Base-by-base conservation (phyloP, 169 alveolate species). In the Eimeria maxima region DNA sequence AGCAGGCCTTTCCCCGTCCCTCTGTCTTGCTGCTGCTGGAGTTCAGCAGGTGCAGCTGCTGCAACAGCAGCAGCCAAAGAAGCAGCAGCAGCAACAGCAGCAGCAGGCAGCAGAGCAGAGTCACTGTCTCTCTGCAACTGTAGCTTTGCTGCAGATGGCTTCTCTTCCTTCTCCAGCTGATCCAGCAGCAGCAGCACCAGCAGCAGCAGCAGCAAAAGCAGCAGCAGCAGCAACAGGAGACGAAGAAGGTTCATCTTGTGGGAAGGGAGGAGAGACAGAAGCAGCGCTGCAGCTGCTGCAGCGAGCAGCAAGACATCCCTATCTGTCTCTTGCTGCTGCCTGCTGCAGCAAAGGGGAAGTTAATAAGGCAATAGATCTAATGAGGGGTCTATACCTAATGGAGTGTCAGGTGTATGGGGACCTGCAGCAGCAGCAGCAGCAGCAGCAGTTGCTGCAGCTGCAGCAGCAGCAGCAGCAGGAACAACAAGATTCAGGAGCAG, bases 361-460 rank as follows among this genome's bases (percentile, higher is more conserved):
- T 38, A 14, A 4, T n/a, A 8, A 33, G n/a, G 81, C 47, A 4
- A 24, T 87, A 10, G 44, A 27, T 33, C 45, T 29, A 80, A 57
- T 38, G 57, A 76, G 53, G 63, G 69, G 80, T 11, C 50, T 69
- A 10, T 42, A 16, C 67, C 83, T 33, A 13, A 22, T 44, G 27
- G 92, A n/a, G 27, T 42, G 27, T 27, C 94, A 45, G 83, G 29
- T 63, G 94, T 69, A 80, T 47, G 14, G 67, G 24, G 42, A 42
- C 67, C 90, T 44, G 29, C 90, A 80, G 90, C 90, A 45, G 60
- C 90, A 80, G 90, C 90, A 45, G 69, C 86, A 74, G 16, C n/a
- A n/a, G n/a, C n/a, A n/a, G n/a, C n/a, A n/a, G n/a, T n/a, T n/a
- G n/a, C n/a, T n/a, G n/a, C 86, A 29, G 57, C 86, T 27, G 86